A percentile compares a stretch with the other conserved stretches of the same genome.
Conservation (phyloP, 345 rosid genomes). For the Corchorus capsularis region DNA sequence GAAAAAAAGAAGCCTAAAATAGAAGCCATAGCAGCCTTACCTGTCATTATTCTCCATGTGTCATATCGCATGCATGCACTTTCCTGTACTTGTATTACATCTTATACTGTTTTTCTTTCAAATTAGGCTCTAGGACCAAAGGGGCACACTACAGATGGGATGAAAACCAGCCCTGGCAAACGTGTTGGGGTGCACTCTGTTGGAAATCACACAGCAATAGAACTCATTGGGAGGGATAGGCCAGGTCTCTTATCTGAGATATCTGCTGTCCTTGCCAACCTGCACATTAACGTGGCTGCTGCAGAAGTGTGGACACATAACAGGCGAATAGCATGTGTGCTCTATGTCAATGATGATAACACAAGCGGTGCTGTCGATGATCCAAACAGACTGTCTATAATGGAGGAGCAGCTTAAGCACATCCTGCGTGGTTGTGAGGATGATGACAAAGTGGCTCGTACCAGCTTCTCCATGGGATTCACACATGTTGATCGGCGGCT, state of each 20-base stretch:
- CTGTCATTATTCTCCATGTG: conserved; percentile 8
- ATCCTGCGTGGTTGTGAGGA: conserved; percentile 73
- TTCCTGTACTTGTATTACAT: not conserved
- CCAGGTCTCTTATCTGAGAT: conserved; percentile 90
- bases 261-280: conserved; percentile 76
- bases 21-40: not conserved
- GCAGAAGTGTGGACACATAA: conserved; percentile 98
- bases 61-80: not conserved
- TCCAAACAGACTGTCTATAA: conserved; percentile 51
- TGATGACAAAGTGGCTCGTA: conserved; percentile 59
- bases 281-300: conserved; percentile 73
- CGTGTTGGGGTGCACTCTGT: conserved; percentile 76
- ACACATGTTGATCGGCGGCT: conserved; percentile 85
- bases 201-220: conserved; percentile 86
- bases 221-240: conserved; percentile 82
- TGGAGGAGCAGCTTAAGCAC: conserved; percentile 84
- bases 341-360: conserved; percentile 71
- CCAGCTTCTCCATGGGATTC: conserved; percentile 83
- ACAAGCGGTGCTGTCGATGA: conserved; percentile 63
- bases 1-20: not conserved
- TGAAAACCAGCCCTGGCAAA: conserved; percentile 64
- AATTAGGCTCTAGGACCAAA: conserved; percentile 81
- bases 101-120: conserved; percentile 9
- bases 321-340: conserved; percentile 73
- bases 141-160: conserved; percentile 47